Percentiles rank a stretch among this genome's conserved stretches.
Conservation (phyloP, 805 yeast genomes). For the Lachancea sp. region DNA sequence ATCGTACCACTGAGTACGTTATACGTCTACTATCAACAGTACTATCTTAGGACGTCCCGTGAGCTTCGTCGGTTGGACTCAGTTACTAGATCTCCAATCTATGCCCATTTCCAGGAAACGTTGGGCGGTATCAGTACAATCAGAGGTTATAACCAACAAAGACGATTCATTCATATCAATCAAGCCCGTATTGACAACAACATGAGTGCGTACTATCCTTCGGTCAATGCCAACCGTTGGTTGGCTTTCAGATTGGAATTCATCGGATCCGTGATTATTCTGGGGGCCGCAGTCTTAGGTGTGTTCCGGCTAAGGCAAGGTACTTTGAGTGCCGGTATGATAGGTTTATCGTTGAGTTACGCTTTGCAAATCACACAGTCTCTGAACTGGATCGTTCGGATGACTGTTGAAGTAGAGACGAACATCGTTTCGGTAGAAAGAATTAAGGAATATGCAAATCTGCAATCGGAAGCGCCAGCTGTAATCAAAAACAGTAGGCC, state of each 20-base stretch:
- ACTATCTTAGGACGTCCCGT: constrained; percentile 69
- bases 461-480: constrained; percentile 80
- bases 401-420: constrained; percentile 98
- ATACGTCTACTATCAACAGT: constrained; percentile 68
- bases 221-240: constrained; percentile 94
- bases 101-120: constrained; percentile 80
- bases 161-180: constrained; percentile 58
- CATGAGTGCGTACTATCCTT: constrained; percentile 87
- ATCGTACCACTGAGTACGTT: constrained; percentile 62
- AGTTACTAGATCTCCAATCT: constrained; percentile 71
- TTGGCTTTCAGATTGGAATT: constrained; percentile 90
- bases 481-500: constrained; percentile 63
- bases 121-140: constrained; percentile 69
- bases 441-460: constrained; percentile 76
- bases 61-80: constrained; percentile 80
- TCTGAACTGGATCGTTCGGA: constrained; percentile 94
- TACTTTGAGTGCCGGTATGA: constrained; percentile 75
- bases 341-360: constrained; percentile 90
- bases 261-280: constrained; percentile 81
- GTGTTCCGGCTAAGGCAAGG: constrained; percentile 66
- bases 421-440: constrained; percentile 96
- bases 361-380: constrained; percentile 91
- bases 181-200: constrained; percentile 73
- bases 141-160: constrained; percentile 63
- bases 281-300: constrained; percentile 78